Conservation (phyloP, 2,329 filamentous ascomycete species). For the Colletotrichum horii region DNA sequence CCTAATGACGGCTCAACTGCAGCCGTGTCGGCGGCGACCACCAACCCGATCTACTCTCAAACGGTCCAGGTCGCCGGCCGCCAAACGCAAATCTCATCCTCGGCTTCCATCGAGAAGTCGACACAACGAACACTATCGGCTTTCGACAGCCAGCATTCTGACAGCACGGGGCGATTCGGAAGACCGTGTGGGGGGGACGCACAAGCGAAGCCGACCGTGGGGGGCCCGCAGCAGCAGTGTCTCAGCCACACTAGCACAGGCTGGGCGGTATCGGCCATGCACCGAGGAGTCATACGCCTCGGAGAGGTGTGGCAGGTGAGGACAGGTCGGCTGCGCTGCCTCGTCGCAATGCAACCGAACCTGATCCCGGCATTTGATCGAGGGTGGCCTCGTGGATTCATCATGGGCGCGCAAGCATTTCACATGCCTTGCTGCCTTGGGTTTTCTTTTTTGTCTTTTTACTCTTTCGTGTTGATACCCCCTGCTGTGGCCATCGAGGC, state of each 20-base stretch:
- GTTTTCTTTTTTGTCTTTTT: neutral
- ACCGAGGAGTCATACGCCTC: conserved; percentile 10
- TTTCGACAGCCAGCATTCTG: neutral
- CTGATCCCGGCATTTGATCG: neutral
- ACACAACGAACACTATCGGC: neutral
- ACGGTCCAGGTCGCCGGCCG: neutral
- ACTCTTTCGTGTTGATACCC: conserved; percentile 18
- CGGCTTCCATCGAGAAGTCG: neutral
- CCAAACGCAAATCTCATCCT: neutral
- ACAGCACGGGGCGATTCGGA: neutral
- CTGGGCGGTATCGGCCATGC: conserved; percentile 12
- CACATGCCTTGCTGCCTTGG: conserved; percentile 4
- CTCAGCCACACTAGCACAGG: conserved; percentile 19
- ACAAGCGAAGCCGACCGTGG: conserved; percentile 16
- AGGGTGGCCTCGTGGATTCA: conserved; percentile 4
- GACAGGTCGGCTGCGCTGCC: conserved; percentile 12
- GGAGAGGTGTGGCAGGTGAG: conserved; percentile 19
- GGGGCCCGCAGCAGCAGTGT: conserved; percentile 6
- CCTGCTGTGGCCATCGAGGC: conserved; percentile 1
- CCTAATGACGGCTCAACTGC: neutral
- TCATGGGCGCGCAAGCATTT: conserved; percentile 12
- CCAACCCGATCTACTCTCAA: neutral
- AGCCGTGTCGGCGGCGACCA: neutral
- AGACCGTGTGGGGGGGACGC: conserved; percentile 11
- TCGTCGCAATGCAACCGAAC: neutral